Evolutionary conservation across 345 rosid species (phyloP).

Genomic region (Hevea brasiliensis): DNA sequence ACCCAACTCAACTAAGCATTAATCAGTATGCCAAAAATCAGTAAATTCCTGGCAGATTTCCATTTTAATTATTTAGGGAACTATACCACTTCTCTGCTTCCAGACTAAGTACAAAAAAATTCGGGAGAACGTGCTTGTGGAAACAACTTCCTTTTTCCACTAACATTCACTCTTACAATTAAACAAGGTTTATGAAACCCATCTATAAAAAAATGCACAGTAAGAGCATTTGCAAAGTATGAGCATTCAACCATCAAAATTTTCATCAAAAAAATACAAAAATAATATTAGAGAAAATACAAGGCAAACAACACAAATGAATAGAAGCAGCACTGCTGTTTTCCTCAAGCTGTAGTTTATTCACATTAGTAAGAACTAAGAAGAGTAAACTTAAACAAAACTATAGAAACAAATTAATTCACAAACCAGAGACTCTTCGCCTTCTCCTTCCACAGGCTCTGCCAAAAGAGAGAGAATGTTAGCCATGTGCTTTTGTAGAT

Average conservation of each 20-base stretch:
- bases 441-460: conserved; percentile 85
- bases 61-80: no score
- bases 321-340: neutral
- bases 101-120: neutral
- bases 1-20: neutral
- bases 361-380: neutral
- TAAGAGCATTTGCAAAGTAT: neutral
- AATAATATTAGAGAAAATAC: neutral
- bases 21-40: neutral
- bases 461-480: conserved; percentile 85
- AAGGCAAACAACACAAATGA: neutral
- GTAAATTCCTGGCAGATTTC: neutral
- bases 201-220: neutral
- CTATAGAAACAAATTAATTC: conserved; percentile 1
- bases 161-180: neutral
- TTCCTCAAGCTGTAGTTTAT: neutral
- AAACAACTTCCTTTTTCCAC: neutral
- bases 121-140: neutral
- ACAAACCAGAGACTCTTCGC: conserved; percentile 85
- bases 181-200: neutral
- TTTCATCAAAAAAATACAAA: neutral
- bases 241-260: neutral
- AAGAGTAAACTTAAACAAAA: neutral
- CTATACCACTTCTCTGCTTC: neutral
- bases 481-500: conserved; percentile 88